These are phyloP conservation scores for Neopestalotiopsis clavispora DNA, from an alignment of 2,329 filamentous ascomycete species.

Conservation along the genomic window DNA sequence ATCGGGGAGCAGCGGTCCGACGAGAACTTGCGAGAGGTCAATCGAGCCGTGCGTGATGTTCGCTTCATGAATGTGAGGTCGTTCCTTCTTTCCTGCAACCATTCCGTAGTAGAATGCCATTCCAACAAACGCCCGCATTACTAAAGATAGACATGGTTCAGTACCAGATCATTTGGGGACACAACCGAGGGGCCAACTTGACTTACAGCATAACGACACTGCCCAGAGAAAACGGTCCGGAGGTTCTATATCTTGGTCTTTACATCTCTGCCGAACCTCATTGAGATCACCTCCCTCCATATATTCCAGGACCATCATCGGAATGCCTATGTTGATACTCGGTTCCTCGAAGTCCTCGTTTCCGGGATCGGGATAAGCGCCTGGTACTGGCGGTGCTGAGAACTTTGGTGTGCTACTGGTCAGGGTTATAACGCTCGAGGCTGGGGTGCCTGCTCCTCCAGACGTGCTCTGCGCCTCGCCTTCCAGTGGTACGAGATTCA, in stretches of 20 bases:
- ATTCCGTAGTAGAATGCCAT: neutral
- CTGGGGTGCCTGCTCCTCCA: neutral
- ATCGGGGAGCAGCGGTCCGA: slow-evolving; percentile 2
- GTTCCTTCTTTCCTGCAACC: neutral
- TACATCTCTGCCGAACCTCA: slow-evolving; percentile 2
- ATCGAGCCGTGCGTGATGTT: neutral
- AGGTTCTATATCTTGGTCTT: neutral
- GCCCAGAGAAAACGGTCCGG: slow-evolving; percentile 12
- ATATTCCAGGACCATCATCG: slow-evolving; percentile 10
- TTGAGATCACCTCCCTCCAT: slow-evolving; percentile 10
- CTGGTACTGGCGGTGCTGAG: neutral
- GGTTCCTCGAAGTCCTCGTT: neutral
- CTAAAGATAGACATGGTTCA: neutral
- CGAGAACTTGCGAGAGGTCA: slow-evolving; percentile 11
- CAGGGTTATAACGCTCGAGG: neutral
- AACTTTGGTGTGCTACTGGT: neutral
- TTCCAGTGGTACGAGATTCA: neutral
- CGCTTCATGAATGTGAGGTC: neutral
- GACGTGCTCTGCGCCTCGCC: neutral
- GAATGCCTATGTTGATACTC: neutral
- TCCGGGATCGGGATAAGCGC: neutral
- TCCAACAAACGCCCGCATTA: neutral
- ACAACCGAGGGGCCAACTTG: neutral
- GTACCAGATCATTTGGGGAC: neutral
- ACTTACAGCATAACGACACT: slow-evolving; percentile 9